A percentile compares a stretch with the other conserved stretches of the same genome.
Conservation (phyloP, 768 basidiomycete genomes). For the Trichaptum fuscoviolaceum region DNA sequence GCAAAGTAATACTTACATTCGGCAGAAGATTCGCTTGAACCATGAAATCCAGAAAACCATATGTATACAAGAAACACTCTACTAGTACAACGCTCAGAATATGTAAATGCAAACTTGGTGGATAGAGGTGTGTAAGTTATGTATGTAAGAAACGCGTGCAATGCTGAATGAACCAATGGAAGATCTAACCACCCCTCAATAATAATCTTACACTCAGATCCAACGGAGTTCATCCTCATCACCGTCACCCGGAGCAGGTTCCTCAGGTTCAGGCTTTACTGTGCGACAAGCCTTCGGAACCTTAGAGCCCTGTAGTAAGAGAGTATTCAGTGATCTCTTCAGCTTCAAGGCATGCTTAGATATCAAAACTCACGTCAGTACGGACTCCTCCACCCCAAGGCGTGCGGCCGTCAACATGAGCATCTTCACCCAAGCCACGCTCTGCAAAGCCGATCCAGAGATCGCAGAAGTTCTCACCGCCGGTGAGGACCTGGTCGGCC, state of each 20-base stretch:
- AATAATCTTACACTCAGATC: neutral
- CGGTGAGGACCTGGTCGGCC: conserved; percentile 85
- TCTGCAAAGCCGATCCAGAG: conserved; percentile 83
- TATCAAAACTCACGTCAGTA: conserved; percentile 43
- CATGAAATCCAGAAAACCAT: neutral
- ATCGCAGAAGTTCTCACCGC: conserved; percentile 86
- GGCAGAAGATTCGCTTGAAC: no score
- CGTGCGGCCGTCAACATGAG: conserved; percentile 65
- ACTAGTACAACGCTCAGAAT: neutral
- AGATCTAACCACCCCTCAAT: neutral
- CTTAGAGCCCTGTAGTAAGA: conserved; percentile 31
- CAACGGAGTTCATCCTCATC: conserved; percentile 12
- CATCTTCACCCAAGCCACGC: conserved; percentile 77
- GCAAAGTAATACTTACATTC: no score
- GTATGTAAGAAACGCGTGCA: neutral
- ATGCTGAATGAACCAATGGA: neutral
- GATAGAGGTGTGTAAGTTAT: neutral
- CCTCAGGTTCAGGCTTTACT: conserved; percentile 15
- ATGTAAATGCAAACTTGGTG: neutral
- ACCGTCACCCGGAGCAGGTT: conserved; percentile 22
- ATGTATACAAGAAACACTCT: neutral
- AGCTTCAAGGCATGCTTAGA: no score
- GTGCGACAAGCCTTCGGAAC: conserved; percentile 37
- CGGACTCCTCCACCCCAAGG: conserved; percentile 94
- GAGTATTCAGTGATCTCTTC: neutral